Percentiles rank a stretch among this genome's conserved stretches.
phyloP scores from a whole-genome alignment of 2,329 filamentous ascomycete species.

The Metarhizium guizhouense region DNA sequence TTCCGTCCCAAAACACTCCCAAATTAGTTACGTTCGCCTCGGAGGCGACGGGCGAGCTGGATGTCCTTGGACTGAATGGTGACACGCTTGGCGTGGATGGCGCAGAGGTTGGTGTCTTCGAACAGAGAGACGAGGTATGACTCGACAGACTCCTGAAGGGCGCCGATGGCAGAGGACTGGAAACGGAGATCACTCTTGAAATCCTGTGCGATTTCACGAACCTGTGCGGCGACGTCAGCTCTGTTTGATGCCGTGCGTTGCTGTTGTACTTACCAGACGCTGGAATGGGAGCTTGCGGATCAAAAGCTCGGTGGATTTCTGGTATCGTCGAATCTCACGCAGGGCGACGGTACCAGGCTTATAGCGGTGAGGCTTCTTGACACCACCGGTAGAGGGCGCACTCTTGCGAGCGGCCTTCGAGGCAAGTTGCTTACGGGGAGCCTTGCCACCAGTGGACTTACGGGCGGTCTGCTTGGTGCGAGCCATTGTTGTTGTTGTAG shows the following conservation, averaged over 20 bases:
- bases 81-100: slow-evolving; percentile 98
- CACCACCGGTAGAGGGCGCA: slow-evolving; percentile 90
- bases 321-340: slow-evolving; percentile 96
- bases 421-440: slow-evolving; percentile 89
- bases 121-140: slow-evolving; percentile 98
- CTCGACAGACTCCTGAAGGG: slow-evolving; percentile 96
- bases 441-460: slow-evolving; percentile 75
- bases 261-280: slow-evolving; percentile 57
- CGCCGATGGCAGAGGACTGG: slow-evolving; percentile 96
- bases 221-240: slow-evolving; percentile 25
- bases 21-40: slow-evolving; percentile 78
- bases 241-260: neutral
- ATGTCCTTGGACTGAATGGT: slow-evolving; percentile 98
- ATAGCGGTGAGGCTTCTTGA: slow-evolving; percentile 90
- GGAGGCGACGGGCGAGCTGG: slow-evolving; percentile 89
- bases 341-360: slow-evolving; percentile 95
- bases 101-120: slow-evolving; percentile 96
- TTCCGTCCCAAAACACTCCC: slow-evolving; percentile 7
- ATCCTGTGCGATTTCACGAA: slow-evolving; percentile 93
- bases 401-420: slow-evolving; percentile 98
- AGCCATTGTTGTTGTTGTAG: slow-evolving; percentile 43
- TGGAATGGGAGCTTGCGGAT: slow-evolving; percentile 98
- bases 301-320: slow-evolving; percentile 92
- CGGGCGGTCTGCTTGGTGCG: slow-evolving; percentile 60
- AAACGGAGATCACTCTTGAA: slow-evolving; percentile 94